Conservation (phyloP, 257 asterid species). For the Capsicum baccatum region DNA sequence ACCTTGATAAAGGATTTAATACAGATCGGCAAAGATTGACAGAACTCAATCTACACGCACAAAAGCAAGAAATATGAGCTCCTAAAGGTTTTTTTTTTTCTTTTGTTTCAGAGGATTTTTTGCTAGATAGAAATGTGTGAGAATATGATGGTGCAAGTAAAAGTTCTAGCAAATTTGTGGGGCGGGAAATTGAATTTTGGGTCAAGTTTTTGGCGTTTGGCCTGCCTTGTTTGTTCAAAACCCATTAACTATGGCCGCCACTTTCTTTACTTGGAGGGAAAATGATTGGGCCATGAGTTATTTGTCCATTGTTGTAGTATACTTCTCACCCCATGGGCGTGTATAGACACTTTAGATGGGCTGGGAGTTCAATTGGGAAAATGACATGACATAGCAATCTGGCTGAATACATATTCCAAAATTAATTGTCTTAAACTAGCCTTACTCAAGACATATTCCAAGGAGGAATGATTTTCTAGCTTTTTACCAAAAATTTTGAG, state of each 20-base stretch:
- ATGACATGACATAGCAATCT: no score
- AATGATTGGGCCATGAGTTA: not conserved
- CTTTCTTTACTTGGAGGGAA: constrained; percentile 25
- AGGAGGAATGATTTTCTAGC: no score
- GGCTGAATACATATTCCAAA: no score
- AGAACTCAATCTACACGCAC: not conserved
- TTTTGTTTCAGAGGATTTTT: not conserved
- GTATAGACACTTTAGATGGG: not conserved
- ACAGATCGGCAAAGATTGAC: not conserved
- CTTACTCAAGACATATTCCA: no score
- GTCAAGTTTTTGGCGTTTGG: not conserved
- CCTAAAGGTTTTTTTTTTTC: not conserved
- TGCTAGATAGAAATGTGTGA: not conserved
- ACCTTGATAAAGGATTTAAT: not conserved
- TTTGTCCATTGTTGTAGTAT: not conserved
- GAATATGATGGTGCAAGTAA: not conserved
- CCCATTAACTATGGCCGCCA: not conserved
- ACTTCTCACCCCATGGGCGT: no score
- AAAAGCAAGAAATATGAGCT: no score
- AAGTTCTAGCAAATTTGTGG: constrained; percentile 2
- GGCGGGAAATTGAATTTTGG: constrained; percentile 27
- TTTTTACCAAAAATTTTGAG: no score
- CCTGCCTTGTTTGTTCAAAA: constrained; percentile 24
- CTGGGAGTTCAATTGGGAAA: not conserved
- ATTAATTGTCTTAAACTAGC: no score